A percentile compares a stretch with the other conserved stretches of the same genome.
Conservation (phyloP, 2,329 filamentous ascomycete species). For the Xylaria hypoxylon region DNA sequence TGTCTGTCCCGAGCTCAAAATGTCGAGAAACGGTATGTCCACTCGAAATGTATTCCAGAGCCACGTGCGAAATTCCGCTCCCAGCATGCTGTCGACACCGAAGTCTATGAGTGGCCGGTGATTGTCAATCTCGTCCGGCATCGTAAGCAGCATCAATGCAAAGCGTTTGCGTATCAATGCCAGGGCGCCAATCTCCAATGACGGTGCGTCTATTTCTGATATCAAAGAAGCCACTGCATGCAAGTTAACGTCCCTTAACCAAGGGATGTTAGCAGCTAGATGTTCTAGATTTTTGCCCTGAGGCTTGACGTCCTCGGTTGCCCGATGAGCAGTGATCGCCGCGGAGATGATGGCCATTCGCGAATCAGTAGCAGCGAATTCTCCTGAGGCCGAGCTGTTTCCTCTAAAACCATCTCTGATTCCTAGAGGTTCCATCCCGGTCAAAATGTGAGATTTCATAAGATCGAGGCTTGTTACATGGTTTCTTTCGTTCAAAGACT, state of each 20-base stretch:
- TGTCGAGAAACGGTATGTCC: slow-evolving; percentile 50
- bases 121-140: slow-evolving; percentile 36
- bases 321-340: too few relatives aligned
- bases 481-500: slow-evolving; percentile 21
- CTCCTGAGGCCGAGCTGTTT: too few relatives aligned
- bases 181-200: slow-evolving; percentile 41
- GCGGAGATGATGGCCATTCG: too few relatives aligned
- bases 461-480: too few relatives aligned
- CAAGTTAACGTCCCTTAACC: too few relatives aligned
- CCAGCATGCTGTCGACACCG: slow-evolving; percentile 54
- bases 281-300: too few relatives aligned
- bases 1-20: slow-evolving; percentile 27
- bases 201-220: neutral
- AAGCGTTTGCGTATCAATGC: slow-evolving; percentile 32
- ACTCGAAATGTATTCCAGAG: slow-evolving; percentile 50
- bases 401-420: neutral
- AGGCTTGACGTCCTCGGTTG: too few relatives aligned
- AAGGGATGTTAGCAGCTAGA: too few relatives aligned
- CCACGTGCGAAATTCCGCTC: slow-evolving; percentile 52
- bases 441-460: neutral
- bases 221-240: too few relatives aligned
- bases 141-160: slow-evolving; percentile 19
- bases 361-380: too few relatives aligned
- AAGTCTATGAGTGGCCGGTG: slow-evolving; percentile 40
- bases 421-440: neutral